Conservation (phyloP, 306 rosid species). For the Cucurbita maxima region DNA sequence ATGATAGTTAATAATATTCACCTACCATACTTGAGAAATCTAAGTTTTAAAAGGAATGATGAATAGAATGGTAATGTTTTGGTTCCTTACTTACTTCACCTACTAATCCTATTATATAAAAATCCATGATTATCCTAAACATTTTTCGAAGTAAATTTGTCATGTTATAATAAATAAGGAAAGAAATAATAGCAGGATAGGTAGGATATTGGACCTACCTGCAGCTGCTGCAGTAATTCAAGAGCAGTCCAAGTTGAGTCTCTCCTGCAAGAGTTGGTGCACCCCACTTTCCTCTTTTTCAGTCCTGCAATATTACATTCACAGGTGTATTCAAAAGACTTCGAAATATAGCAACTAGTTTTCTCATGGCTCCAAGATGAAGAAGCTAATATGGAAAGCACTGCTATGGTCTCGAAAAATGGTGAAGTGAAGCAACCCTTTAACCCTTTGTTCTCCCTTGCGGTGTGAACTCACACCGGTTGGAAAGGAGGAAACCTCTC, state of each 20-base stretch:
- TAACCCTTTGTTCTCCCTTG: background rate
- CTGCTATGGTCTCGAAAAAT: background rate
- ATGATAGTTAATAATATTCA: background rate
- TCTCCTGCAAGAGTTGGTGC: background rate
- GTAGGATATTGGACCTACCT: background rate
- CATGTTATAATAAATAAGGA: background rate
- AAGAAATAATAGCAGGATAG: background rate
- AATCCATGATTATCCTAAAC: background rate
- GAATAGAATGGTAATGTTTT: background rate
- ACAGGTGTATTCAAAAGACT: background rate
- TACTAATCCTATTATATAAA: background rate
- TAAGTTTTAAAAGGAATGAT: background rate
- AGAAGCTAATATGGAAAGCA: background rate
- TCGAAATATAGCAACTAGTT: background rate
- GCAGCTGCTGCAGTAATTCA: background rate
- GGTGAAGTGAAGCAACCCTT: background rate
- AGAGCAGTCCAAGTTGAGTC: background rate
- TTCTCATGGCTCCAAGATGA: background rate
- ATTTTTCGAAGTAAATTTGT: background rate
- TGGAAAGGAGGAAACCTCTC: no score
- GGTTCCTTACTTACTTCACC: slow-evolving; percentile 1
- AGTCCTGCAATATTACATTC: background rate
- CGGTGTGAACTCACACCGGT: no score
- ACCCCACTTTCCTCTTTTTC: background rate
- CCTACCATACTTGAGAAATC: background rate